Conservation (phyloP, 202 grass and related monocot genomes). For the Digitaria exilis region DNA sequence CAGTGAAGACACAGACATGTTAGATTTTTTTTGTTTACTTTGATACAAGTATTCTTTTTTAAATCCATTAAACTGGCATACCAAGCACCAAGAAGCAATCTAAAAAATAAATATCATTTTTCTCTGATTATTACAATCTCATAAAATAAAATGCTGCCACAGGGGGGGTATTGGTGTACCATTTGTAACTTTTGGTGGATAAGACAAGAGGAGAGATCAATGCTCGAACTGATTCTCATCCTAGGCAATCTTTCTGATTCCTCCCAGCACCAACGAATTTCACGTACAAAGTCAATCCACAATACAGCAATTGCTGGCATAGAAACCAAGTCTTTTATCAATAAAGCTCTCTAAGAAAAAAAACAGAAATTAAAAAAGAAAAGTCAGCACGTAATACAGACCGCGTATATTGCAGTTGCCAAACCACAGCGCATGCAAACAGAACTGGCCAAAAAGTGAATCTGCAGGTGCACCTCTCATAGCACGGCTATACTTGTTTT, state of each 20-base stretch:
- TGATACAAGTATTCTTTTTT: not conserved
- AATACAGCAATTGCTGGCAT: slow-evolving; percentile 79
- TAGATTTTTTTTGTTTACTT: not conserved
- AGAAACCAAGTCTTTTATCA: slow-evolving; percentile 33
- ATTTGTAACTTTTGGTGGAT: slow-evolving; percentile 97
- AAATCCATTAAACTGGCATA: slow-evolving; percentile 19
- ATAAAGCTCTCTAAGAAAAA: slow-evolving; percentile 29
- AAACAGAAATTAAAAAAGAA: slow-evolving; percentile 26
- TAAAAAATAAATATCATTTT: slow-evolving; percentile 5
- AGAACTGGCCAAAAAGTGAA: slow-evolving; percentile 96
- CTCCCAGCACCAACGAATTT: slow-evolving; percentile 97
- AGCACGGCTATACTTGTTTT: slow-evolving; percentile 68
- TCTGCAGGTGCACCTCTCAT: slow-evolving; percentile 90
- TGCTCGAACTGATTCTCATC: slow-evolving; percentile 64
- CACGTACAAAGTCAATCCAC: slow-evolving; percentile 98
- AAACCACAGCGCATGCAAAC: slow-evolving; percentile 95
- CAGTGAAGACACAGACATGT: not conserved
- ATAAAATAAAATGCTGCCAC: not conserved
- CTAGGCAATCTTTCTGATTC: slow-evolving; percentile 88
- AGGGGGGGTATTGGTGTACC: slow-evolving; percentile 51
- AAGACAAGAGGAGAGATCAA: slow-evolving; percentile 89
- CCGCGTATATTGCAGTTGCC: slow-evolving; percentile 93
- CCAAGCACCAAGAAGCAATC: slow-evolving; percentile 6
- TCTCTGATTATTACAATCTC: not conserved
- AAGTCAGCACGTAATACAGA: slow-evolving; percentile 42